Base-by-base conservation (phyloP, 164 flowering plant species). In the Nymphaea colorata region DNA sequence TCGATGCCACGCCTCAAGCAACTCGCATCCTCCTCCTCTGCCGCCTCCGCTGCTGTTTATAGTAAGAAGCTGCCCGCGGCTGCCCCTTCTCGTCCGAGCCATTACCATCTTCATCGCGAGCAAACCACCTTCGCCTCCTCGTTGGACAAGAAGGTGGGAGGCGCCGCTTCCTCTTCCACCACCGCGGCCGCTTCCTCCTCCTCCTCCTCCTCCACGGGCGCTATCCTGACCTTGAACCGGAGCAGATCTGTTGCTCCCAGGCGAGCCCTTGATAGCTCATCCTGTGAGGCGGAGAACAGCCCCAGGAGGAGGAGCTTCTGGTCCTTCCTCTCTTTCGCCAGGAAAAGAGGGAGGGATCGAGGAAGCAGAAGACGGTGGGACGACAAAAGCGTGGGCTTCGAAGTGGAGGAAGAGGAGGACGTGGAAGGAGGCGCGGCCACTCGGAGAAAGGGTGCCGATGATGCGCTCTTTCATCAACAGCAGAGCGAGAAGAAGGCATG, bases 261-360 rank as follows among this genome's bases (percentile, higher is more conserved):
- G 61, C 81, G 72, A 41, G 76, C 76, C 70, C 45, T 78, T 17
- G 83, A 79, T 43, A 71, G 42, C 55, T 16, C 61, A 5, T 41
- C 64, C 42, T 61, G n/a, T 4, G 55, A 17, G 16, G 71, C 69
- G n/a, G 76, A 71, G 8, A 64, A 62, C 66, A 80, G 81, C 62
- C 83, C 82, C 0, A 75, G 82, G 51, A 84, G 72, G 59, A 72
- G 81, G 72, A 74, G 94, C 8, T 89, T 93, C 67, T 89, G 97
- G 98, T 91, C 96, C 4, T 91, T 93, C 69, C 80, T 89, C 7
- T 74, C 86, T 75, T 79, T 73, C 64, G 65, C 82, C 44, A 44
- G 66, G 42, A 61, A 61, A 17, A 17, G 43, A 63, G 70, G 44
- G 16, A 51, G 57, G 14, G 57, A 51, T 51, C 57, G 15, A 15